Evolutionary conservation across 225 moss, liverwort and hornwort genomes (phyloP).

Genomic region (Antitrichia curtipendula): DNA sequence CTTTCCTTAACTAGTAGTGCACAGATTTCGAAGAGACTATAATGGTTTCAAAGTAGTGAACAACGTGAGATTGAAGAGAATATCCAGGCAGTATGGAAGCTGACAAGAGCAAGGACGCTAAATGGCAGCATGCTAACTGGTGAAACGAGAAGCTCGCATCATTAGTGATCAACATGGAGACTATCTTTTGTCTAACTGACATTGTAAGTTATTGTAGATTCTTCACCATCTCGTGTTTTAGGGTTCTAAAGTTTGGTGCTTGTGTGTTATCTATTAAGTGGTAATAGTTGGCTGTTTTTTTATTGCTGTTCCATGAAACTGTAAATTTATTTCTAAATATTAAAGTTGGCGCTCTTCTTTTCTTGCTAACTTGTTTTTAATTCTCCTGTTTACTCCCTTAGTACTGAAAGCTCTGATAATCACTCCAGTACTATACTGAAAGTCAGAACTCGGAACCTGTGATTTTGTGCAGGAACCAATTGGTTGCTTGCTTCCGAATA

Average conservation of each 20-base stretch:
- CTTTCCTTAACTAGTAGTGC: slow-evolving; percentile 13
- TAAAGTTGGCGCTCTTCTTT: background rate
- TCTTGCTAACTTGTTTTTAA: background rate
- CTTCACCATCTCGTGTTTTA: background rate
- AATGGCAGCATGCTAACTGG: slow-evolving; percentile 24
- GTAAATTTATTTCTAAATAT: background rate
- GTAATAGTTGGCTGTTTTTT: background rate
- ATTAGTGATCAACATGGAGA: background rate
- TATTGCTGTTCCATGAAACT: background rate
- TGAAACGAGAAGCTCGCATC: slow-evolving; percentile 2
- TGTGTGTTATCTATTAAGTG: background rate
- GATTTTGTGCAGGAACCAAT: slow-evolving; percentile 14
- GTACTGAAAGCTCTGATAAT: background rate
- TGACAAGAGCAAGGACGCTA: slow-evolving; percentile 11
- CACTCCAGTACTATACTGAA: background rate
- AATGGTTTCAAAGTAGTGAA: slow-evolving; percentile 4
- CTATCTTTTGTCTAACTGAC: background rate
- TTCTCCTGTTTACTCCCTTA: background rate
- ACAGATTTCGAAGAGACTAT: slow-evolving; percentile 2
- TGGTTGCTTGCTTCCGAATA: slow-evolving; percentile 2
- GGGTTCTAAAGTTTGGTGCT: background rate
- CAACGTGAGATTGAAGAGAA: background rate
- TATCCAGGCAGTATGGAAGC: slow-evolving; percentile 19
- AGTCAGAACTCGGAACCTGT: background rate
- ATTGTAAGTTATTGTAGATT: slow-evolving; percentile 11